Evolutionary conservation across 257 asterid genomes (phyloP).

Genomic region (Solanum infundibuliforme): DNA sequence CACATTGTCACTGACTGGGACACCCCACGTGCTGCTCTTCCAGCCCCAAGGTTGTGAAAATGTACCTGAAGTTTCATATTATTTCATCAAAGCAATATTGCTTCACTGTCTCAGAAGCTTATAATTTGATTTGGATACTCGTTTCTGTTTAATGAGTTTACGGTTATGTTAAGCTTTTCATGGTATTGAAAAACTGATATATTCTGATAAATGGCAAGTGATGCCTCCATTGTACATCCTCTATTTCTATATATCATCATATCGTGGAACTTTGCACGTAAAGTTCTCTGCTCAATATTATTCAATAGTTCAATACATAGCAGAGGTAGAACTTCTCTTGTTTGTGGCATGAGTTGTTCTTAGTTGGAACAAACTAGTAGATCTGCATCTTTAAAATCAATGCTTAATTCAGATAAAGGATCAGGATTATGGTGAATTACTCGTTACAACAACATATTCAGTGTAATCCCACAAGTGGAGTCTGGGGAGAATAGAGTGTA

Average conservation of each 20-base stretch:
- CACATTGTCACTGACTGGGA: constrained; percentile 85
- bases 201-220: neutral
- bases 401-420: neutral
- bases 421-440: neutral
- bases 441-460: neutral
- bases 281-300: neutral
- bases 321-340: neutral
- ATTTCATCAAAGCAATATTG: neutral
- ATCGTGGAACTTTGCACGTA: neutral
- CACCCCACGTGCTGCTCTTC: constrained; percentile 33
- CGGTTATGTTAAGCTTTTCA: neutral
- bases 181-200: neutral
- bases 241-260: neutral
- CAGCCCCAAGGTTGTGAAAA: constrained; percentile 49
- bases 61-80: neutral
- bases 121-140: neutral
- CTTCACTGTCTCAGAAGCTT: constrained; percentile 9
- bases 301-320: neutral
- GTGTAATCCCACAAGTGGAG: too few relatives aligned
- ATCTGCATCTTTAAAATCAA: neutral
- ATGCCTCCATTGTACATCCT: constrained; percentile 4
- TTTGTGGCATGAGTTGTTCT: neutral
- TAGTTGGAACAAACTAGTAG: neutral
- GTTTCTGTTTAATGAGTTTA: constrained; percentile 3
- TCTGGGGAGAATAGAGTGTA: too few relatives aligned